Evolutionary conservation across 495 filamentous ascomycete species (phyloP), one percentile per base, ranked within the genome.

Genomic region (Diplogelasinospora grovesii): DNA sequence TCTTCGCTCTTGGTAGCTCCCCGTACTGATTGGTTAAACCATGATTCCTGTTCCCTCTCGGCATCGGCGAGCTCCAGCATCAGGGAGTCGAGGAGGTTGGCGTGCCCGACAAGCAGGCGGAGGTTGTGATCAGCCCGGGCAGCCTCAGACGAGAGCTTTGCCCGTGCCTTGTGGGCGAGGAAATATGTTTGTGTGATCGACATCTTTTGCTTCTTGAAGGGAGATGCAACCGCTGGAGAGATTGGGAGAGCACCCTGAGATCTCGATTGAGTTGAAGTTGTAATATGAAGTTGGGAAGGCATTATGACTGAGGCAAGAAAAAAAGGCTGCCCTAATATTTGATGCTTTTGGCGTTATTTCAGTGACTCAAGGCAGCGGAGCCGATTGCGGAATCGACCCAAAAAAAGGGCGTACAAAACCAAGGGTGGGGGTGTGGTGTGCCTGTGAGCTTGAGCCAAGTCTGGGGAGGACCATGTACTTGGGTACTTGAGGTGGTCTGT

Each of bases 181-280:
- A 86, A 93, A 81, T 95, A 97, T 47, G 89, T 96, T 69, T 96
- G 86, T 3, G 92, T 89, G 66, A 97, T 81, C 60, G 81, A 88
- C 92, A 98, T 97, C 70, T 84, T 89, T 7, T 41, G 25, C 31
- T 63, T 57, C 54, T 63, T 56, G 39, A 46, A 48, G 27, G 59
- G 50, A 1, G 51, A 52, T 29, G 53, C 39, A 36, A 48, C 40
- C 44, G 45, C 26, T 34, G 40, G 51, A 34, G 38, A 43, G 21
- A 43, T 36, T 29, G 46, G 43, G 11, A 41, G 36, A 21, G 48
- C 39, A 5, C 16, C 29, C 35, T 45, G 33, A 35, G 46, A 41
- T 41, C 41, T 50, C 39, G 44, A 38, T 15, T 42, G 38, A 34
- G 41, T 43, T 28, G 28, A 46, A 45, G 56, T 51, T 48, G 42